A percentile compares a stretch with the other conserved stretches of the same genome.
phyloP scores from a whole-genome alignment of 257 asterid species.

The Nemophila menziesii region DNA sequence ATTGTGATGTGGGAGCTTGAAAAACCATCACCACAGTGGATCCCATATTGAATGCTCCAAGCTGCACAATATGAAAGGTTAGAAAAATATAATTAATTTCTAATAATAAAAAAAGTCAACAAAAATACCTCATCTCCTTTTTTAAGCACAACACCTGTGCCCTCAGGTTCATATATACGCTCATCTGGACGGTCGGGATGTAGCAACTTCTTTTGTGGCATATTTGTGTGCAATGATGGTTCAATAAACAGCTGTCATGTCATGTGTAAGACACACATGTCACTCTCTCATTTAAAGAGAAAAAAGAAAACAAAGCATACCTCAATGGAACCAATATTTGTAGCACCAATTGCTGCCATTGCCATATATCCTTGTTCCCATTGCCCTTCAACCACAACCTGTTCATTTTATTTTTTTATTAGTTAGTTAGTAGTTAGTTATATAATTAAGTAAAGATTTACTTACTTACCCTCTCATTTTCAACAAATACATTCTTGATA shows the following conservation, averaged over 20 bases:
- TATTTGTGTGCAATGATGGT: constrained; percentile 65
- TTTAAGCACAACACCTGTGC: constrained; percentile 51
- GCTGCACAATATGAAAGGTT: constrained; percentile 27
- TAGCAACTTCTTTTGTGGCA: constrained; percentile 50
- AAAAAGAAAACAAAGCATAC: constrained; percentile 13
- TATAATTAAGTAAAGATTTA: constrained; percentile 4
- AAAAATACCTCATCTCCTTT: constrained; percentile 90
- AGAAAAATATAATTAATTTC: background rate
- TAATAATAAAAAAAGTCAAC: too few relatives aligned
- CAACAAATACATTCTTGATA: constrained; percentile 67
- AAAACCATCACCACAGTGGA: constrained; percentile 91
- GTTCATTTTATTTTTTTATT: constrained; percentile 11
- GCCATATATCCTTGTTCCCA: constrained; percentile 94
- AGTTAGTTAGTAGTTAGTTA: too few relatives aligned
- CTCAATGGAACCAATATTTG: constrained; percentile 94
- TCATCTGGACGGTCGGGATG: constrained; percentile 62
- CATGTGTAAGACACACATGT: too few relatives aligned
- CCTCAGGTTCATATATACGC: constrained; percentile 44
- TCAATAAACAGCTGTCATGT: constrained; percentile 63
- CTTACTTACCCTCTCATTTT: constrained; percentile 99
- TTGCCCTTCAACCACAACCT: constrained; percentile 94
- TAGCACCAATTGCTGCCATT: constrained; percentile 95
- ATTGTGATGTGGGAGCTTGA: constrained; percentile 56
- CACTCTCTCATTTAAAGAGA: too few relatives aligned
- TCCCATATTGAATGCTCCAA: constrained; percentile 94